Evolutionary conservation across 2,329 filamentous ascomycete species (phyloP).

Genomic region (Chaetomiaceae sp.): DNA sequence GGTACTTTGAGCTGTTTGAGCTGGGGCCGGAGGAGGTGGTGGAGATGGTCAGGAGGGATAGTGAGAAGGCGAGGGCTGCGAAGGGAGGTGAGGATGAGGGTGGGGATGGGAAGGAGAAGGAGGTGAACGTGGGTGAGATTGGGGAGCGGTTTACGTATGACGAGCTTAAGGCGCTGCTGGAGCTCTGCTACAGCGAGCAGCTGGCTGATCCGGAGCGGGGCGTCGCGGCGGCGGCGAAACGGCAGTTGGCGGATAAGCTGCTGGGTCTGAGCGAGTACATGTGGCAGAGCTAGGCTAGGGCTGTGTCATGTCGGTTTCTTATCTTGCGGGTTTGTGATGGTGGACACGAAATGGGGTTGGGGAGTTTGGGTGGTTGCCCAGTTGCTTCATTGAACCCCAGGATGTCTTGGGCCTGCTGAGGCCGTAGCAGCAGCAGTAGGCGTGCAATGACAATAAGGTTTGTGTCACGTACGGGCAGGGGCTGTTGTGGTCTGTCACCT

Average conservation of each 20-base stretch:
- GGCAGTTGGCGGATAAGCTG: constrained; percentile 64
- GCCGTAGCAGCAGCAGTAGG: no score
- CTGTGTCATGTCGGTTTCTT: neutral
- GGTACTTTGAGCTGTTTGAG: constrained; percentile 65
- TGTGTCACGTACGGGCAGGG: no score
- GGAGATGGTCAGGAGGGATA: constrained; percentile 49
- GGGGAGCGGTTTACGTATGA: constrained; percentile 62
- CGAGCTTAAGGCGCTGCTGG: constrained; percentile 59
- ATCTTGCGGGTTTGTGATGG: neutral
- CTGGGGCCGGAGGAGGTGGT: constrained; percentile 60
- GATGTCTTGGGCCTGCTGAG: no score
- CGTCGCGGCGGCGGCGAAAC: constrained; percentile 58
- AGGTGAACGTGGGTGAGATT: no score
- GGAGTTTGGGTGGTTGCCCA: neutral
- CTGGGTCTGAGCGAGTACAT: constrained; percentile 65
- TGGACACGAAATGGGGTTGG: neutral
- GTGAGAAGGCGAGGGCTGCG: constrained; percentile 28
- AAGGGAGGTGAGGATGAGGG: constrained; percentile 1
- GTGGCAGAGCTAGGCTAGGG: constrained; percentile 54
- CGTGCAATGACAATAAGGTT: neutral
- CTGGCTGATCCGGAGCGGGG: constrained; percentile 62
- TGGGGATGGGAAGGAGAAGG: constrained; percentile 26
- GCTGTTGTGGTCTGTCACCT: no score
- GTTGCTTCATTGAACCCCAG: no score
- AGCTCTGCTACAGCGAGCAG: constrained; percentile 63